Base-by-base conservation (phyloP, 106 monocot species). In the Platanthera guangdongensis region DNA sequence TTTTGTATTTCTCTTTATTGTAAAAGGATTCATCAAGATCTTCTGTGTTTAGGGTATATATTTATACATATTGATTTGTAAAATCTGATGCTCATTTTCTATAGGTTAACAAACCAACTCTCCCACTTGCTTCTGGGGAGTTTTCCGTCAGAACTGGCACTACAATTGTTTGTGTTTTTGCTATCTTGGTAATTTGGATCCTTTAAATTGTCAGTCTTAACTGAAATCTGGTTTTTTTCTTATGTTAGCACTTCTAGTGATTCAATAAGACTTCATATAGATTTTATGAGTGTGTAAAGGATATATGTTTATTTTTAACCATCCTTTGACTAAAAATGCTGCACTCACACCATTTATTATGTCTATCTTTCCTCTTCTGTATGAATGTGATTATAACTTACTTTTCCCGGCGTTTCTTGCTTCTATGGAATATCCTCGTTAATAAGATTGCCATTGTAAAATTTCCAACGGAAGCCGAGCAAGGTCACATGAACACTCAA, bases 91-190 rank as follows among this genome's bases (percentile, higher is more conserved):
- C 9, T 55, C 51, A 60, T 32, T 79, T 57, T 60, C 65, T 78
- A 62, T 82, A 99, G 99, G 85, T 99, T 59, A 99, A 99, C 78
- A 99, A 99, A 71, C 99, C 99, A 51, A 63, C 80, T 81, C 91
- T 94, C 18, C 99, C 99, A 73, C 84, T 99, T 62, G 99, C 99
- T 76, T 94, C 89, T 57, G 99, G 99, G 30, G 99, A 99, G 73
- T 99, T 82, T 80, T 92, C 99, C 63, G 48, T 84, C 21, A 78
- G 60, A 84, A 87, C 84, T 79, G 99, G 91, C 21, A 72, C 81
- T 76, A 55, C 73, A 52, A 85, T 92, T 79, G 72, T 99, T 79
- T 84, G 81, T 30, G 55, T 73, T 72, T 92, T 80, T 78, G 99
- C 90, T 63, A 72, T 88, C 50, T 78, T 94, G 92, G 94, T 94